Base-by-base conservation (phyloP, 305 asterid genomes). In the Ajuga reptans region DNA sequence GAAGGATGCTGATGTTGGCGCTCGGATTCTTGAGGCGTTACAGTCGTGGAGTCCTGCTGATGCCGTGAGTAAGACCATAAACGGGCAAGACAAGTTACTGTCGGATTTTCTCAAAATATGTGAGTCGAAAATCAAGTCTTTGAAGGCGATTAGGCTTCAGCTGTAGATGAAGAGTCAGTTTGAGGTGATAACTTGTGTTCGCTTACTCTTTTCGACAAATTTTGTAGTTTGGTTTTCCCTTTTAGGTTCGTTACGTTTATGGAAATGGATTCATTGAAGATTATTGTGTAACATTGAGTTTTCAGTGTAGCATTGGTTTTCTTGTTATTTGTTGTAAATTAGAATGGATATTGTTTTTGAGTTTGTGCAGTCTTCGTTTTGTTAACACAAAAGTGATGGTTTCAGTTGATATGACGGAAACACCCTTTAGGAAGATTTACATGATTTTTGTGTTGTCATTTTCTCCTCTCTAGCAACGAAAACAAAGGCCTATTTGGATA, bases 31-130 rank as follows among this genome's bases (percentile, higher is more conserved):
- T 10, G 89, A 81, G 71, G 85, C 91, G 5, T 41, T 89, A 72
- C 83, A 77, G 64, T 74, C 85, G 15, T 95, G 98, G 98, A 81
- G 50, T 63, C 83, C 95, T 53, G 83, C 84, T 5, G 95, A 84
- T 15, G 82, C 79, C 21, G 80, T 81, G 14, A 75, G 86, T 80
- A 87, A 78, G 81, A 60, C 92, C 9, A 37, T 81, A 11, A 50
- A 61, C 4, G 89, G 91, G 61, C 99, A 92, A 76, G 77, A 64
- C 10, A 51, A 75, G 33, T 18, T 72, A 17, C 79, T 95, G 33
- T 66, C 83, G 2, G 87, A 84, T 80, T 83, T 92, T 51, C 85
- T 84, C 39, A 81, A 69, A 57, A 87, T 84, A 43, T 95, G 99
- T 68, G 87, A 89, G 57, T 66, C 78, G 47, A 89, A 85, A 69